Evolutionary conservation across 202 grass and related monocot species (phyloP).

Genomic region (Elaeis oleifera): DNA sequence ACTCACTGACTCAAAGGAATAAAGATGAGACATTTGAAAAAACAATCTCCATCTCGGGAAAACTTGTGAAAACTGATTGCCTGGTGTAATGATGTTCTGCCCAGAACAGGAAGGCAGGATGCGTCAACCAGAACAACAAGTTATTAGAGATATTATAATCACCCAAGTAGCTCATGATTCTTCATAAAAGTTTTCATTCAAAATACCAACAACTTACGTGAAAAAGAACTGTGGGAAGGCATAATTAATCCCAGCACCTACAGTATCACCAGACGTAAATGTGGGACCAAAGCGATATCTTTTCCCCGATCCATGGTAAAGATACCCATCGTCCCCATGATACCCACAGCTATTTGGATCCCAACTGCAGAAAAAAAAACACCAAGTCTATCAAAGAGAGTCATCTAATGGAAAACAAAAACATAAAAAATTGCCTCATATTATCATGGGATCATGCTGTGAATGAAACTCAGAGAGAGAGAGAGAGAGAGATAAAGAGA

Average conservation of each 20-base stretch:
- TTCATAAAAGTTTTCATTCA: background rate
- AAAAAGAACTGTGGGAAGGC: slow-evolving; percentile 68
- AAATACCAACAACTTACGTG: slow-evolving; percentile 55
- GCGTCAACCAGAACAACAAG: no score
- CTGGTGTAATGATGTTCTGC: no score
- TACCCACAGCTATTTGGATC: slow-evolving; percentile 83
- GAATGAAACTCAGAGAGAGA: background rate
- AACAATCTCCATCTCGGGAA: no score
- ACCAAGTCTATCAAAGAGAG: background rate
- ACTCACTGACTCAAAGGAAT: no score
- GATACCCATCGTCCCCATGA: slow-evolving; percentile 75
- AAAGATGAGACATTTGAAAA: no score
- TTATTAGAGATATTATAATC: no score
- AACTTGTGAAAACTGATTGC: no score
- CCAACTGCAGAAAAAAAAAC: slow-evolving; percentile 41
- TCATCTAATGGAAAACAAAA: no score
- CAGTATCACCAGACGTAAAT: slow-evolving; percentile 75
- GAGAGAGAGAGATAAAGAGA: no score
- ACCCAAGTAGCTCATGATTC: background rate
- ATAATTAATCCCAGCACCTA: slow-evolving; percentile 91
- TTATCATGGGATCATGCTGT: no score
- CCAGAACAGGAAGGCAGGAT: no score
- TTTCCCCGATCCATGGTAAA: slow-evolving; percentile 49
- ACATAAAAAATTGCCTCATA: no score
- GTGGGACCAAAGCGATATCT: slow-evolving; percentile 69